Base-by-base conservation (phyloP, 139 green algal genomes). In the Picochlorum sp. region DNA sequence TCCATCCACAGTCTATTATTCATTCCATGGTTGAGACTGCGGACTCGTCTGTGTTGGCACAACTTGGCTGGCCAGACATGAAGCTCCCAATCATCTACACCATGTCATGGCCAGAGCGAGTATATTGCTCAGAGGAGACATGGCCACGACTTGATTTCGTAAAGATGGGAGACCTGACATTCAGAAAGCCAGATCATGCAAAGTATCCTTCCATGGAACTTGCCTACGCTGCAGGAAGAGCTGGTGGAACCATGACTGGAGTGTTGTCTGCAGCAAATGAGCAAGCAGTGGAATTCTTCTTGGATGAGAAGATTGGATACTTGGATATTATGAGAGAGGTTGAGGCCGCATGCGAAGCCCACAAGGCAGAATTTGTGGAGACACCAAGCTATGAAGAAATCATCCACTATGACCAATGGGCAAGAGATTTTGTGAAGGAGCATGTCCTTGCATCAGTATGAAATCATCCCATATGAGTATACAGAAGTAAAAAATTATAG, bases 1-100 rank as follows among this genome's bases (percentile, higher is more conserved):
- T 99, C 68, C 94, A 99, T 81, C 92, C 92, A 9, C 92, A 99
- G 85, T 94, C 82, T 69, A 99, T 99, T 82, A 95, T 99, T 72
- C 94, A 99, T 82, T 97, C 89, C 69, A 98, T 99, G 94, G 83
- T 99, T 38, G 94, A 99, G 78, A 98, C 93, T 0, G 67, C 80
- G 23, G 94, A 99, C 79, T 93, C 81, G 2, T 94, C 82, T 6
- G 89, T 99, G 23, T 76, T 99, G 28, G 94, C 87, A n/a, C 83
- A 95, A 84, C 78, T 96, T 49, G 94, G 94, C 49, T 99, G 94
- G 94, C 94, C 94, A 7, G 91, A 97, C 85, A 99, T 99, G 94
- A 80, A 89, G 3, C 84, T 99, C 63, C 94, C 94, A 51, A 99
- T 99, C 72, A 90, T 98, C 62, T 97, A 97, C 83, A 98, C 94